A percentile compares a stretch with the other conserved stretches of the same genome.
phyloP scores from a whole-genome alignment of 2,329 filamentous ascomycete genomes.

The Colletotrichum lupini region DNA sequence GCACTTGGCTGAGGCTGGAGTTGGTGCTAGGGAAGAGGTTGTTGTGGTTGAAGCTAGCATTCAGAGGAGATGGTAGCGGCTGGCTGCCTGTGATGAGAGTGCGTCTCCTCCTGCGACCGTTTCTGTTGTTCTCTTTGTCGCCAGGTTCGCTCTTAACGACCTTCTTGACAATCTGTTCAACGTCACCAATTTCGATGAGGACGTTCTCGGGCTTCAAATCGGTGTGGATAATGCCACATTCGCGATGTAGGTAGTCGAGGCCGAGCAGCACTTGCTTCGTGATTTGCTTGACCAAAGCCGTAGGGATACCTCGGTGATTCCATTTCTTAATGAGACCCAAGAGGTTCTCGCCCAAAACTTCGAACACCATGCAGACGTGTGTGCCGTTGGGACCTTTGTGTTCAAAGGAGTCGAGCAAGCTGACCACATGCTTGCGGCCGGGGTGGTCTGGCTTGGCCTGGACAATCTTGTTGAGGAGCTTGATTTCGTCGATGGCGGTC shows the following conservation, averaged over 20 bases:
- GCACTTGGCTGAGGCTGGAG: constrained; percentile 84
- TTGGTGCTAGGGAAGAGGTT: constrained; percentile 75
- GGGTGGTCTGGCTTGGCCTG: constrained; percentile 95
- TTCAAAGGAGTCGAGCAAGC: constrained; percentile 94
- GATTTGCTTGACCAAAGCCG: constrained; percentile 97
- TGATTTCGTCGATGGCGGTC: constrained; percentile 98
- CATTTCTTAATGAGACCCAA: constrained; percentile 96
- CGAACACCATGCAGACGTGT: constrained; percentile 99
- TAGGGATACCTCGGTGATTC: constrained; percentile 97
- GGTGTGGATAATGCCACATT: constrained; percentile 99
- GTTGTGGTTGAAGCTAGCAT: constrained; percentile 86
- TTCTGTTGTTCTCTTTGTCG: constrained; percentile 90
- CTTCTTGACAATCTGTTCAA: constrained; percentile 97
- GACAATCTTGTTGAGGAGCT: constrained; percentile 96
- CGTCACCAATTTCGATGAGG: constrained; percentile 97
- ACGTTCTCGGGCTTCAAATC: constrained; percentile 98
- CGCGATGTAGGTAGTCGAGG: constrained; percentile 94
- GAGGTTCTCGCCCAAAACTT: constrained; percentile 95
- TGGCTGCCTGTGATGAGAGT: constrained; percentile 98
- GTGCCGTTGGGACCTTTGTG: constrained; percentile 97
- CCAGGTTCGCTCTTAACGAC: constrained; percentile 84
- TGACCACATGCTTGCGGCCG: constrained; percentile 94
- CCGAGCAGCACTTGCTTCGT: constrained; percentile 97
- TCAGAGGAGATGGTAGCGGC: constrained; percentile 92
- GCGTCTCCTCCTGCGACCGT: constrained; percentile 87